Percentiles rank a stretch among this genome's conserved stretches.
phyloP scores from a whole-genome alignment of 805 yeast genomes.

The Wickerhamiella kurtzmanii region DNA sequence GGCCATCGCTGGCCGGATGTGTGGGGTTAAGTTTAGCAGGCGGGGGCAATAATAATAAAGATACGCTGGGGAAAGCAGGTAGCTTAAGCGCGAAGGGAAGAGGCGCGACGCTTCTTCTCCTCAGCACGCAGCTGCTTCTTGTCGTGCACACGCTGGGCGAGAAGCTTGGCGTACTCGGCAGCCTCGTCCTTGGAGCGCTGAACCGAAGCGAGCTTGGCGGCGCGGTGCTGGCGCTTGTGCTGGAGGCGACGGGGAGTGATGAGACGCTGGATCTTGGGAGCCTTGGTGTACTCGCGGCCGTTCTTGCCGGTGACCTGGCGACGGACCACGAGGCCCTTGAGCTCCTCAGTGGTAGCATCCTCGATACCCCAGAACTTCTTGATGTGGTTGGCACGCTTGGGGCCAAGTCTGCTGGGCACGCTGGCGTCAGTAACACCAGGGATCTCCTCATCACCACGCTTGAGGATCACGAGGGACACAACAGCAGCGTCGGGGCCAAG shows the following conservation, averaged over 20 bases:
- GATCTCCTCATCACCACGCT: slow-evolving; percentile 94
- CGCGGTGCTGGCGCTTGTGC: slow-evolving; percentile 95
- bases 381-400: slow-evolving; percentile 99
- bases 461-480: slow-evolving; percentile 80
- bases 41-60: background rate
- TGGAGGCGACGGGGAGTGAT: slow-evolving; percentile 98
- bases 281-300: slow-evolving; percentile 98
- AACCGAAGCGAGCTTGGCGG: slow-evolving; percentile 91
- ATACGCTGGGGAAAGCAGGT: background rate
- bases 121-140: slow-evolving; percentile 98
- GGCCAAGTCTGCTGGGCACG: slow-evolving; percentile 98
- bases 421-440: slow-evolving; percentile 91
- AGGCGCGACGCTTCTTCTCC: slow-evolving; percentile 99
- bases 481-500: slow-evolving; percentile 96
- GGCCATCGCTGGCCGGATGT: background rate
- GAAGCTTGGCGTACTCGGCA: slow-evolving; percentile 97
- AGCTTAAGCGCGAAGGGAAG: slow-evolving; percentile 54
- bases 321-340: slow-evolving; percentile 86
- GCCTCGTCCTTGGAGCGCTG: slow-evolving; percentile 99
- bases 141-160: slow-evolving; percentile 96
- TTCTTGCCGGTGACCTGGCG: slow-evolving; percentile 91
- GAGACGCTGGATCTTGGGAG: slow-evolving; percentile 99
- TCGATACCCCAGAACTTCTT: slow-evolving; percentile 99
- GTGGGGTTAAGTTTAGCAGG: background rate
- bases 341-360: slow-evolving; percentile 44